These are phyloP conservation scores for Kalmusia sp. DNA, from an alignment of 2,329 filamentous ascomycete species.

Conservation along the genomic window DNA sequence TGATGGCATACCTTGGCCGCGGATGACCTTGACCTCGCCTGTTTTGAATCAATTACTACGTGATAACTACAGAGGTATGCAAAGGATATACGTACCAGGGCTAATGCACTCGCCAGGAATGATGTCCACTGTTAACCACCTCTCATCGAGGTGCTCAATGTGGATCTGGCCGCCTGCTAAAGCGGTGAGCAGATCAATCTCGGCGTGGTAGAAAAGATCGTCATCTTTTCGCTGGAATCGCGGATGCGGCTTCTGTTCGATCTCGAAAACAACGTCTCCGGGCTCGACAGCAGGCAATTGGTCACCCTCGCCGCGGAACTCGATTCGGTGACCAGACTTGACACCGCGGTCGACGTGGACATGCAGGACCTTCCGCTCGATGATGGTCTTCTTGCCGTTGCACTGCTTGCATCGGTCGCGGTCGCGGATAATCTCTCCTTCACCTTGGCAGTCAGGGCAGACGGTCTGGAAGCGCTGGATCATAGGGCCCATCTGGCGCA, in stretches of 20 bases:
- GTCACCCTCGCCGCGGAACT: slow-evolving; percentile 96
- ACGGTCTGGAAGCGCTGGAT: slow-evolving; percentile 99
- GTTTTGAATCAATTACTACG: slow-evolving; percentile 27
- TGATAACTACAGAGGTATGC: no score
- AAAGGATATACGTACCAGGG: slow-evolving; percentile 73
- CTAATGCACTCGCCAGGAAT: slow-evolving; percentile 93
- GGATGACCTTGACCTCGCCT: slow-evolving; percentile 93
- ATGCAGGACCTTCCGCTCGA: slow-evolving; percentile 97
- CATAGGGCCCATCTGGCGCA: slow-evolving; percentile 99
- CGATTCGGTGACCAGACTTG: slow-evolving; percentile 91
- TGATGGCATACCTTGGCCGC: slow-evolving; percentile 97
- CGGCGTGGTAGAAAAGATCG: slow-evolving; percentile 91
- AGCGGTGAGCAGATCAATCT: slow-evolving; percentile 95
- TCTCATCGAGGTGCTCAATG: slow-evolving; percentile 95
- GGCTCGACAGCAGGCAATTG: slow-evolving; percentile 91
- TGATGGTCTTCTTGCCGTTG: slow-evolving; percentile 95
- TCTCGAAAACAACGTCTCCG: slow-evolving; percentile 97
- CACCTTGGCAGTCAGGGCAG: slow-evolving; percentile 96
- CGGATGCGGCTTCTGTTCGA: slow-evolving; percentile 97
- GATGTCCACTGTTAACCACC: slow-evolving; percentile 94
- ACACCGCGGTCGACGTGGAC: slow-evolving; percentile 97
- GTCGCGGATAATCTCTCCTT: slow-evolving; percentile 95
- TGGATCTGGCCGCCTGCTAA: slow-evolving; percentile 89
- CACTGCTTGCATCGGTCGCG: slow-evolving; percentile 98
- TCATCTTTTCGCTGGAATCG: slow-evolving; percentile 97